A percentile compares a stretch with the other conserved stretches of the same genome.
Conservation (phyloP, 2,329 filamentous ascomycete genomes). For the Aspergillus aculeatinus region DNA sequence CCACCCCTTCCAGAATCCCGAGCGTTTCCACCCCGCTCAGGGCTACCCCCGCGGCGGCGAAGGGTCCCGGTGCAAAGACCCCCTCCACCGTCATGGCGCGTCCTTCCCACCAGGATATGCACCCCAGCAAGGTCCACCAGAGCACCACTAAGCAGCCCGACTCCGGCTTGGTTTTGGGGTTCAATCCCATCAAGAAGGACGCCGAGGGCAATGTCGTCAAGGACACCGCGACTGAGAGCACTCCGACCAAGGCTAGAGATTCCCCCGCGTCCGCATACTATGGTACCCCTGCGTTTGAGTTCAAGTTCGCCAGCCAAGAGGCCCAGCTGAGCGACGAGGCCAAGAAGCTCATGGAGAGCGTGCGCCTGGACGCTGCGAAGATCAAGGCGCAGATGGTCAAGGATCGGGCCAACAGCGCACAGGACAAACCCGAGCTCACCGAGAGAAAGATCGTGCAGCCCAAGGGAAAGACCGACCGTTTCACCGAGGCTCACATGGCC, state of each 20-base stretch:
- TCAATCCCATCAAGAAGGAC: slow-evolving; percentile 66
- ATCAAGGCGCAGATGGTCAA: slow-evolving; percentile 69
- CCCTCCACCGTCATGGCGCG: slow-evolving; percentile 61
- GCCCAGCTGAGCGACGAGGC: slow-evolving; percentile 51
- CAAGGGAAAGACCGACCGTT: slow-evolving; percentile 74
- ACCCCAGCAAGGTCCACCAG: slow-evolving; percentile 77
- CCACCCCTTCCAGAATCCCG: slow-evolving; percentile 10
- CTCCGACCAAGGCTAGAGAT: slow-evolving; percentile 43
- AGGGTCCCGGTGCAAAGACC: slow-evolving; percentile 25
- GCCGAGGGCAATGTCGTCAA: slow-evolving; percentile 37
- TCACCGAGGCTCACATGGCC: slow-evolving; percentile 79
- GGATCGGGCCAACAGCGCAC: slow-evolving; percentile 55
- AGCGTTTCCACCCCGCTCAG: slow-evolving; percentile 25
- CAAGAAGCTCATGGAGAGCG: slow-evolving; percentile 61
- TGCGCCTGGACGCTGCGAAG: slow-evolving; percentile 68
- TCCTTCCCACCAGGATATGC: slow-evolving; percentile 80
- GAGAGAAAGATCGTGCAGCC: slow-evolving; percentile 75
- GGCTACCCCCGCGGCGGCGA: slow-evolving; percentile 15
- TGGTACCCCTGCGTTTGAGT: slow-evolving; percentile 47
- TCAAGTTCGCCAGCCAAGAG: slow-evolving; percentile 46
- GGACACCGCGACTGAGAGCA: slow-evolving; percentile 31
- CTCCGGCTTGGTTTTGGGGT: slow-evolving; percentile 77
- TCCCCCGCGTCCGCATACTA: slow-evolving; percentile 36
- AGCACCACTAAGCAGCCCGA: slow-evolving; percentile 74
- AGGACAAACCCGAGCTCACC: slow-evolving; percentile 41